These are phyloP conservation scores for Allium sativum DNA, from an alignment of 106 monocot species.

Conservation along the genomic window DNA sequence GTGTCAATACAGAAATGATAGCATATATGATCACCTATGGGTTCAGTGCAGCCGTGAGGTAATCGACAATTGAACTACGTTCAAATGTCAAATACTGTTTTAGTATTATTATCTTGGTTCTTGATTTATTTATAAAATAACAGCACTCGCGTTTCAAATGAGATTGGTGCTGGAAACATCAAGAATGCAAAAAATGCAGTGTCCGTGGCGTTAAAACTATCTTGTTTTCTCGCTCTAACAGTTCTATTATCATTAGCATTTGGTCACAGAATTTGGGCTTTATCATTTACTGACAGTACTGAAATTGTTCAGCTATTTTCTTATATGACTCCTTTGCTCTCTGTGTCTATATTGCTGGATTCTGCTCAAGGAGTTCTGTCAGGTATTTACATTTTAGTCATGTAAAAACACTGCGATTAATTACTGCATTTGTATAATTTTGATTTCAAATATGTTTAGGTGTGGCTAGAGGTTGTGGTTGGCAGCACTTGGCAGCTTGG, in stretches of 20 bases:
- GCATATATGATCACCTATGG: conserved; percentile 61
- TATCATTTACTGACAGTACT: conserved; percentile 35
- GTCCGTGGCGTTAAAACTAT: conserved; percentile 48
- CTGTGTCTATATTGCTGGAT: conserved; percentile 52
- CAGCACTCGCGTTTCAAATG: conserved; percentile 81
- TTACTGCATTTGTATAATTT: not conserved
- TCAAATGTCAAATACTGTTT: too few species aligned
- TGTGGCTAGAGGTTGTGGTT: conserved; percentile 86
- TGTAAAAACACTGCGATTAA: too few species aligned
- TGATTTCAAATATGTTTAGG: conserved; percentile 16
- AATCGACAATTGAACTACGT: not conserved
- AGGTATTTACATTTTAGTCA: not conserved
- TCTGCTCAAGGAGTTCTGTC: conserved; percentile 62
- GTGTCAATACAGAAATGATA: conserved; percentile 72
- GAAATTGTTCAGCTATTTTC: conserved; percentile 43
- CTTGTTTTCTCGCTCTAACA: conserved; percentile 22
- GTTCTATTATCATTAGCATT: conserved; percentile 27
- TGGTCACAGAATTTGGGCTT: conserved; percentile 50
- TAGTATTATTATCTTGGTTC: too few species aligned
- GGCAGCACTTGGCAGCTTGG: conserved; percentile 82
- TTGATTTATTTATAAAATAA: not conserved
- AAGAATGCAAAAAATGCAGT: conserved; percentile 59
- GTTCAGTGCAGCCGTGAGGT: conserved; percentile 86
- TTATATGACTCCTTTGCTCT: conserved; percentile 51
- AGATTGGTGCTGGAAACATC: conserved; percentile 57